Conservation (phyloP, 495 filamentous ascomycete genomes). For the Neohortaea acidophila region DNA sequence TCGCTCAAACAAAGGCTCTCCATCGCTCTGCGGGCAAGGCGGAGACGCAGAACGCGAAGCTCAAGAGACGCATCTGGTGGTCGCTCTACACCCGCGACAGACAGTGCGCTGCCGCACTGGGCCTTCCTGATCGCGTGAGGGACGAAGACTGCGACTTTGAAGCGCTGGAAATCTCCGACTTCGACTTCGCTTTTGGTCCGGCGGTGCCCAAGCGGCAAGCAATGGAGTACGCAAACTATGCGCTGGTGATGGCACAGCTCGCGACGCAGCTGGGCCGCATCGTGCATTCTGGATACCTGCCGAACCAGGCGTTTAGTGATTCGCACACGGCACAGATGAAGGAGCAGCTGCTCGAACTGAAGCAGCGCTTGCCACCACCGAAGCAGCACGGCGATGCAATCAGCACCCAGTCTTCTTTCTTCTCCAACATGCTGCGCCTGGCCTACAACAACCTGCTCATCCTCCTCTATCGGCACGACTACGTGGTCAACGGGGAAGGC, state of each 20-base stretch:
- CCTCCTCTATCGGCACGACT: not conserved
- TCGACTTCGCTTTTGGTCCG: not conserved
- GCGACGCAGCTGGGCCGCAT: not conserved
- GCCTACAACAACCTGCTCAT: constrained; percentile 1
- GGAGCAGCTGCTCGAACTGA: not conserved
- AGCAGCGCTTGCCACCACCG: not conserved
- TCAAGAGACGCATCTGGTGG: constrained; percentile 2
- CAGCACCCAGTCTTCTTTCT: not conserved
- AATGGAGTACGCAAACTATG: not conserved
- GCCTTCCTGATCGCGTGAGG: not conserved
- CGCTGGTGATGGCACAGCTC: not conserved
- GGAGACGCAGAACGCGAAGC: not conserved
- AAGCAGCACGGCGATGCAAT: not conserved
- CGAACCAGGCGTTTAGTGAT: not conserved
- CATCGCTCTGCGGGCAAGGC: constrained; percentile 1
- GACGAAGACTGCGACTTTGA: constrained; percentile 4
- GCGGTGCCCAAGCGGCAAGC: not conserved
- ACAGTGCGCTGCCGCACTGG: constrained; percentile 1
- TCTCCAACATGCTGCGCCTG: not conserved
- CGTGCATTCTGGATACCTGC: constrained; percentile 1
- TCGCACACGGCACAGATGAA: not conserved
- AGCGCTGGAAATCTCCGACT: constrained; percentile 2
- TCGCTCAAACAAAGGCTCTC: constrained; percentile 1
- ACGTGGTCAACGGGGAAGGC: not conserved
- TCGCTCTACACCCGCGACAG: constrained; percentile 2